Conservation (phyloP, 2,329 filamentous ascomycete species). For the Monosporascus ibericus region DNA sequence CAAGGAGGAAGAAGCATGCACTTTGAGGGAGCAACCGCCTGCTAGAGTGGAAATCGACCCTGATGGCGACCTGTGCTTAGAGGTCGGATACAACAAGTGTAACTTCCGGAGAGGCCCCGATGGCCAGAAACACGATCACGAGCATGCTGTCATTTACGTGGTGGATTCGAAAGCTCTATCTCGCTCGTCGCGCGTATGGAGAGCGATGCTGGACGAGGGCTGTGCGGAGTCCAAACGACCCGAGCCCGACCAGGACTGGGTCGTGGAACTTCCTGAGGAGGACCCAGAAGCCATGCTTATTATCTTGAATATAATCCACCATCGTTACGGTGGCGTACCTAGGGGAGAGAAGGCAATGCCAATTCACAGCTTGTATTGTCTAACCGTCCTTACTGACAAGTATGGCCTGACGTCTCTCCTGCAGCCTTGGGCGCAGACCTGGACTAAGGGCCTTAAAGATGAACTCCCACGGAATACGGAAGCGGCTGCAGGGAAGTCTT, state of each 20-base stretch:
- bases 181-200: conserved; percentile 9
- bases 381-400: neutral
- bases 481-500: neutral
- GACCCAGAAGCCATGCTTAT: conserved; percentile 9
- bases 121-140: neutral
- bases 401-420: neutral
- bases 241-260: conserved; percentile 4
- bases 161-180: conserved; percentile 10
- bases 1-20: too few relatives aligned
- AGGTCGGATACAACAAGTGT: conserved; percentile 2
- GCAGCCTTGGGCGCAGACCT: neutral
- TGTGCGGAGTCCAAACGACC: conserved; percentile 9
- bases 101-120: too few relatives aligned
- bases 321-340: conserved; percentile 7
- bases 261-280: conserved; percentile 12
- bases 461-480: too few relatives aligned
- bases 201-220: conserved; percentile 7
- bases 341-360: neutral
- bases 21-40: too few relatives aligned
- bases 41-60: neutral
- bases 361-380: neutral
- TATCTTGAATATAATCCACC: conserved; percentile 11
- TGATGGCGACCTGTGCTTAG: conserved; percentile 10
- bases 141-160: conserved; percentile 1
- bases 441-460: neutral